Base-by-base conservation (phyloP, 768 basidiomycete species). In the Suillus paluster region DNA sequence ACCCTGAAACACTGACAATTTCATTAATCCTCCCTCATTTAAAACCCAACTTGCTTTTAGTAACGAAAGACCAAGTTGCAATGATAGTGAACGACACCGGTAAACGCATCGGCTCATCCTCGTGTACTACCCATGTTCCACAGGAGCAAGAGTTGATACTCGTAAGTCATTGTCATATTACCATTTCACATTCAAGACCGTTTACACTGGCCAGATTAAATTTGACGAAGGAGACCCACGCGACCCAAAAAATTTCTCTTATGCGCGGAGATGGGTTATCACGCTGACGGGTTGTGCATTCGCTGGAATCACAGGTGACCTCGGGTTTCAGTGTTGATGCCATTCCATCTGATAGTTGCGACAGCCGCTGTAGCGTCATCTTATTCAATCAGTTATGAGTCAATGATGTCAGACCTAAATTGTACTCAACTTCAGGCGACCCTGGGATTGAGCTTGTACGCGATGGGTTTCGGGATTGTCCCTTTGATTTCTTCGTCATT, bases 401-500 rank as follows among this genome's bases (percentile, higher is more conserved):
- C 84, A 1, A 88, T 90, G 86, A 82, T 73, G 17, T 57, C 58
- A 23, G 77, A 77, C 57, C 65, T 79, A 38, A 71, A 80, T 53
- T 82, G 80, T 63, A 78, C 80, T 2, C 60, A 70, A 17, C 75
- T 80, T 17, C 76, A 81, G 59, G 81, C 80, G 1, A 79, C 78
- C 2, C 67, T 81, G 21, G 83, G 81, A 15, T 70, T 83, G 38
- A 77, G 78, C 55, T 72, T 85, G 23, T 90, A 80, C 67, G 75
- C 82, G 0, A 66, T 88, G 8, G 86, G 86, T 2, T 89, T 88
- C 63, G 87, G 80, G 4, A 36, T 87, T 19, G 74, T 85, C 10
- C 86, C 88, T 1, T 81, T 89, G 2, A 73, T 88, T 23, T 81
- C 86, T 0, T 83, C 87, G 5, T 82, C 87, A 0, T 83, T 88